Evolutionary conservation across 169 alveolate genomes (phyloP), one percentile per base, ranked within the genome.

Genomic region (Cyclospora cayetanensis): DNA sequence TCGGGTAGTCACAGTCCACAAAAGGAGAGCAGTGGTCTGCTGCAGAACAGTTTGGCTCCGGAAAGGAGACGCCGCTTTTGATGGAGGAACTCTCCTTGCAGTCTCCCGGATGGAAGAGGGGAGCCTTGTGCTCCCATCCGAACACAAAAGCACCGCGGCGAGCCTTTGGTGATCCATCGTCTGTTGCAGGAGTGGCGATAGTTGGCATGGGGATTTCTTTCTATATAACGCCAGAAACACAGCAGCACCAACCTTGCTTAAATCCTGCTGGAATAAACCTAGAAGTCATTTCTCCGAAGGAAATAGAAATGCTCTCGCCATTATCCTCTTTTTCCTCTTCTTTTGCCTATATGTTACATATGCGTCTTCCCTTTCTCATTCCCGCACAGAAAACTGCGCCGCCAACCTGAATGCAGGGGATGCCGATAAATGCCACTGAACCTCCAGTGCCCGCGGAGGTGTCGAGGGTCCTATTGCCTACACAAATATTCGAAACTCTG

Each of bases 361-460:
- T 37, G 46, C 46, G 20, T 27, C 25, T 27, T 27, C 43, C 18
- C n/a, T 12, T 41, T 1, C 34, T 41, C 18, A 1, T 29, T 29
- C 39, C 43, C 27, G 18, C 3, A 4, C 25, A 31, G 39, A 0
- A 25, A 20, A 37, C 35, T 55, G 22, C 50, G 80, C n/a, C 4
- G 15, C 63, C 42, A 9, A 87, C 86, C 76, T 87, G 35, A 4
- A 34, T n/a, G 52, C 93, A 88, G 12, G 63, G 76, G 4, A 82
- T 27, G 37, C 93, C 93, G 20, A 70, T 25, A 31, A 88, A 88
- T 3, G 79, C 63, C 9, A 88, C 27, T 3, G 88, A 70, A n/a
- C 93, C 93, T 12, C 93, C 93, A 2, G 93, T 88, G 50, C 72
- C 92, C 25, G 60, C 50, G 2, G 85, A 15, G n/a, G 74, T 65